These are phyloP conservation scores for Leishmania arabica DNA, from an alignment of 208 protist genomes.

Conservation along the genomic window DNA sequence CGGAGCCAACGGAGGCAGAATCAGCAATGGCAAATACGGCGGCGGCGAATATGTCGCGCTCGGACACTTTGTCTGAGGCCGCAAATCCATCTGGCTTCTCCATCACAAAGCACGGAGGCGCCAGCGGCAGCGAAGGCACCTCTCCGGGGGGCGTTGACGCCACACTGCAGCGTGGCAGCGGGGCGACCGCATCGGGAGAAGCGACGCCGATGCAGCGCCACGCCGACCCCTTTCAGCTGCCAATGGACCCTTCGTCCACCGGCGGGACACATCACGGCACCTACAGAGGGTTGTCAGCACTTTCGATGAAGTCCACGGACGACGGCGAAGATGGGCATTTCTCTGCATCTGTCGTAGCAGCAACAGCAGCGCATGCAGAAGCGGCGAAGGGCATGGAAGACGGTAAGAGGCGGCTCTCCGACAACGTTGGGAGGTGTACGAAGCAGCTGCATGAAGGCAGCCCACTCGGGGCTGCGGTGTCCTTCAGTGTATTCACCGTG, in stretches of 20 bases:
- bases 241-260: background rate
- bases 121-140: too few relatives aligned
- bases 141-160: background rate
- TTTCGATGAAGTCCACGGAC: slow-evolving; percentile 17
- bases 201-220: background rate
- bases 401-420: background rate
- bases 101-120: background rate
- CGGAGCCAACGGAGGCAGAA: background rate
- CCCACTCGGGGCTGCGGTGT: background rate
- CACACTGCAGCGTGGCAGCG: background rate
- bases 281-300: background rate
- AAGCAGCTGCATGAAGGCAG: background rate
- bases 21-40: background rate
- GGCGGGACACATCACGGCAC: background rate
- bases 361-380: background rate
- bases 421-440: background rate
- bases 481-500: background rate
- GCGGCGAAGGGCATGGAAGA: background rate
- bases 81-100: background rate
- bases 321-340: background rate
- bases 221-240: background rate
- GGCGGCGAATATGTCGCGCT: background rate
- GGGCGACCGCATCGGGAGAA: background rate
- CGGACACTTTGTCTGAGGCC: too few relatives aligned
- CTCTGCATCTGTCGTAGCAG: background rate